Evolutionary conservation across 2,329 filamentous ascomycete genomes (phyloP).

Genomic region (Exophiala bonariae): DNA sequence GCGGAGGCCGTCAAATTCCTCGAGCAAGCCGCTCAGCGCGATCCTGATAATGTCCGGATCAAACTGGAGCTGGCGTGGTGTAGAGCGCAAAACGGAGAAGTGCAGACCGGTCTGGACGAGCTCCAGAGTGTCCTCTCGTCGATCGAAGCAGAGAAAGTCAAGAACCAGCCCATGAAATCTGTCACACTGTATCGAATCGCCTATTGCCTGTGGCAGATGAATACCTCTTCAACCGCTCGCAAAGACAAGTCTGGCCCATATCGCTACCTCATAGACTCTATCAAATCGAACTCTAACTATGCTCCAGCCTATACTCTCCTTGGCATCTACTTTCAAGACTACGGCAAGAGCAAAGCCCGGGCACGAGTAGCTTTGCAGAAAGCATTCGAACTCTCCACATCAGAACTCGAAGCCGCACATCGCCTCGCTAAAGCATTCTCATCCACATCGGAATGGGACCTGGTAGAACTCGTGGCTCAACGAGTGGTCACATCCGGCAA

Average conservation of each 20-base stretch:
- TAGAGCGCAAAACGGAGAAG: conserved; percentile 77
- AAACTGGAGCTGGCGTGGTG: conserved; percentile 91
- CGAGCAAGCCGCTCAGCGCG: conserved; percentile 70
- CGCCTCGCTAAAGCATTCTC: conserved; percentile 83
- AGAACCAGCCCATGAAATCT: conserved; percentile 71
- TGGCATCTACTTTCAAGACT: conserved; percentile 88
- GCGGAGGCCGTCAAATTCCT: conserved; percentile 79
- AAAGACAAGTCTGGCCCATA: conserved; percentile 83
- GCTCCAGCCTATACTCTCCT: conserved; percentile 90
- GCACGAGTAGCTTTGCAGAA: conserved; percentile 95
- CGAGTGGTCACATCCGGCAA: conserved; percentile 94
- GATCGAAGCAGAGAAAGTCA: conserved; percentile 62
- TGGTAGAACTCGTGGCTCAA: conserved; percentile 88
- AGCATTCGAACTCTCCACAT: conserved; percentile 85
- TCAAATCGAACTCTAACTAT: conserved; percentile 84
- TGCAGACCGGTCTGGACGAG: conserved; percentile 65
- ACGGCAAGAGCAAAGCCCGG: conserved; percentile 80
- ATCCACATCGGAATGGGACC: conserved; percentile 89
- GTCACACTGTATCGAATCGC: conserved; percentile 86
- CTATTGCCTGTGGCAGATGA: conserved; percentile 80
- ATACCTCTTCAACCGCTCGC: conserved; percentile 70
- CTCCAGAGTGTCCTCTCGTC: conserved; percentile 69
- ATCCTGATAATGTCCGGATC: conserved; percentile 73
- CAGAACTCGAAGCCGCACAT: conserved; percentile 84
- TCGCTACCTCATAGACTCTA: conserved; percentile 74